phyloP scores from a whole-genome alignment of 2,329 filamentous ascomycete species.

The Aspergillus sp. region DNA sequence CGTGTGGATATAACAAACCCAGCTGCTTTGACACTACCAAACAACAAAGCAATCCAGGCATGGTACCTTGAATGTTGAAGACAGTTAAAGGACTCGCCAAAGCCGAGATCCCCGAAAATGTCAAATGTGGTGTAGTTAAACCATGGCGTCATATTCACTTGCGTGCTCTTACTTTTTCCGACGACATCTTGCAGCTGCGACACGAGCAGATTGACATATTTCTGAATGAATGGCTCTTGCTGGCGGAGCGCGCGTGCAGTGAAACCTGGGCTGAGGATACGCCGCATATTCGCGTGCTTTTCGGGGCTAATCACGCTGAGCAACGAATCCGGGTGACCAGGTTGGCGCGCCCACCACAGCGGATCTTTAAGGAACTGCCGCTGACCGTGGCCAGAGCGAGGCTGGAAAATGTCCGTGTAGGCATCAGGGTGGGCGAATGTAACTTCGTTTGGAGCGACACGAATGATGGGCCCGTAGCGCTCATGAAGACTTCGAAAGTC shows the following conservation, averaged over 20 bases:
- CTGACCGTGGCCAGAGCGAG: not conserved
- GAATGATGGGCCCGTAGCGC: not conserved
- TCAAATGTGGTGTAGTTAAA: conserved; percentile 35
- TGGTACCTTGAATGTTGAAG: conserved; percentile 28
- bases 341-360: conserved; percentile 4
- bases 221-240: conserved; percentile 3
- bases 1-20: conserved; percentile 21
- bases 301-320: conserved; percentile 4
- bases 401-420: conserved; percentile 1
- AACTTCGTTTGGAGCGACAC: not conserved
- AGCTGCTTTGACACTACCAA: conserved; percentile 25
- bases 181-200: not conserved
- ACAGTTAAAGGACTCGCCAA: conserved; percentile 34
- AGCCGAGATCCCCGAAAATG: conserved; percentile 35
- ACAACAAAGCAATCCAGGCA: conserved; percentile 30
- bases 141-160: conserved; percentile 23
- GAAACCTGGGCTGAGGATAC: not conserved
- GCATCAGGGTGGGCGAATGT: not conserved
- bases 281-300: conserved; percentile 6
- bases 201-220: conserved; percentile 2
- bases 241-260: not conserved
- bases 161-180: not conserved
- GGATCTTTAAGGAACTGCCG: conserved; percentile 8
- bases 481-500: not conserved
- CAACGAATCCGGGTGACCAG: conserved; percentile 8